Evolutionary conservation across 23 red algal genomes (phyloP).

Genomic region (Agarophyton chilense): DNA sequence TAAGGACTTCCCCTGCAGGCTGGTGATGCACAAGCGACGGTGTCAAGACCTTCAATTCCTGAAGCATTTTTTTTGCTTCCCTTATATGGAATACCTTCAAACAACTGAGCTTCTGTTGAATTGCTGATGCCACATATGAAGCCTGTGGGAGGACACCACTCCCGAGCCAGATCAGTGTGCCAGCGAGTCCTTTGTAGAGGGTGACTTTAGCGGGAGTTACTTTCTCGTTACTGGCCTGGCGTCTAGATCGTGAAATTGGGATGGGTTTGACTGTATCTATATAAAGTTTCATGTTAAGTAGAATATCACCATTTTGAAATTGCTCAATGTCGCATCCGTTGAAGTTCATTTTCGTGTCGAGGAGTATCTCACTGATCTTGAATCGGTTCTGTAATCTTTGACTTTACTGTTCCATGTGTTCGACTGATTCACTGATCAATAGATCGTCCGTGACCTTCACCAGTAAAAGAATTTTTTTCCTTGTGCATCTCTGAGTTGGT

Average conservation of each 20-base stretch:
- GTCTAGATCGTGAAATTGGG: background rate
- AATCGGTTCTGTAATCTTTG: background rate
- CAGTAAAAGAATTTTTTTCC: background rate
- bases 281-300: background rate
- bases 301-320: background rate
- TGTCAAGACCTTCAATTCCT: background rate
- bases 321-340: constrained; percentile 9
- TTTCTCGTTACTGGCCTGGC: background rate
- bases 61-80: background rate
- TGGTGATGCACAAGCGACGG: background rate
- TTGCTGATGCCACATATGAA: background rate
- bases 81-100: background rate
- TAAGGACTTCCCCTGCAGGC: background rate
- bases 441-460: constrained; percentile 29
- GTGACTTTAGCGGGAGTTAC: background rate
- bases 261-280: background rate
- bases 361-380: background rate
- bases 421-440: background rate
- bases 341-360: background rate
- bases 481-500: background rate
- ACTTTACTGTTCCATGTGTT: background rate
- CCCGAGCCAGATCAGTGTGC: background rate
- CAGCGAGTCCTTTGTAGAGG: background rate
- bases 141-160: constrained; percentile 22
- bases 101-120: constrained; percentile 13